These are phyloP conservation scores for Botrytis fabae DNA, from an alignment of 2,329 filamentous ascomycete genomes.

Conservation along the genomic window DNA sequence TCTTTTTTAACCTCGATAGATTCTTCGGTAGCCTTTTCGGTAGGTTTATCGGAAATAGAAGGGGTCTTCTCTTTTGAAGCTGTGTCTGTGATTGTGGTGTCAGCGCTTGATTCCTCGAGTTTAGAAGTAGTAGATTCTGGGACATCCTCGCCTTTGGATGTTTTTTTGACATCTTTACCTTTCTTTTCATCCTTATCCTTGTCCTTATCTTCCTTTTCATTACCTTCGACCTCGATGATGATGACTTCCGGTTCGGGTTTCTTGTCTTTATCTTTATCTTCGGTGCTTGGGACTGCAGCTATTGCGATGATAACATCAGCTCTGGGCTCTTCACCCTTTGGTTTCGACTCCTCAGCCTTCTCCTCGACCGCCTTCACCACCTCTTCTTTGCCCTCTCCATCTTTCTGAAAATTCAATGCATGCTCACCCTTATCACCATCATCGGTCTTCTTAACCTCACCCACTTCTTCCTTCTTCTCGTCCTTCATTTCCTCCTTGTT, in stretches of 20 bases:
- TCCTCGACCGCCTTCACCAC: conserved; percentile 18
- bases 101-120: conserved; percentile 6
- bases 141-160: conserved; percentile 12
- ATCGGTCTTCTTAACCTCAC: conserved; percentile 24
- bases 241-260: neutral
- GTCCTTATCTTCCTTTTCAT: neutral
- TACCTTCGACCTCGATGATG: neutral
- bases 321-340: conserved; percentile 19
- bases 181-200: neutral
- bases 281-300: neutral
- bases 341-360: neutral
- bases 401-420: conserved; percentile 15
- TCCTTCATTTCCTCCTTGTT: neutral
- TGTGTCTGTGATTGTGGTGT: conserved; percentile 16
- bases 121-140: neutral
- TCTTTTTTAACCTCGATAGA: conserved; percentile 4
- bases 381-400: neutral
- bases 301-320: neutral
- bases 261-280: neutral
- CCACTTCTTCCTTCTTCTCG: conserved; percentile 15
- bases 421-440: conserved; percentile 17
- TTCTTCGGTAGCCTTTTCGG: neutral
- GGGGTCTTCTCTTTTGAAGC: conserved; percentile 15
- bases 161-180: neutral
- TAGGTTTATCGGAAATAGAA: neutral